These are phyloP conservation scores for Mortierella sp. DNA, from an alignment of 371 early-diverging fungal species.

Conservation along the genomic window DNA sequence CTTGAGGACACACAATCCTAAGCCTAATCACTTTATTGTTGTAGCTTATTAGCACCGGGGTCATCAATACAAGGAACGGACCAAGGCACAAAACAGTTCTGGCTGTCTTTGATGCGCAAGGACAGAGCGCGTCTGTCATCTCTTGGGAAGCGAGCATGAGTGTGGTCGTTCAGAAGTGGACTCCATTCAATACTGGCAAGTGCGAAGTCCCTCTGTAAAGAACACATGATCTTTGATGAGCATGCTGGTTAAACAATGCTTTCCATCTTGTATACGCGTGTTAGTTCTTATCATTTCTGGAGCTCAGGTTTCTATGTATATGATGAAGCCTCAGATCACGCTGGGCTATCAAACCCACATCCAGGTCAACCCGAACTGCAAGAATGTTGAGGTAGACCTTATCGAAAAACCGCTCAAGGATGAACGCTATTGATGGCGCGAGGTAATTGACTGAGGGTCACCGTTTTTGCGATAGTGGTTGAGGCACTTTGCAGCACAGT, in stretches of 20 bases:
- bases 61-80: slow-evolving; percentile 33
- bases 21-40: no score
- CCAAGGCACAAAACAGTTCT: slow-evolving; percentile 16
- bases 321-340: slow-evolving; percentile 29
- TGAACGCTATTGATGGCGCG: not conserved
- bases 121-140: slow-evolving; percentile 25
- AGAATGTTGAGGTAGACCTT: slow-evolving; percentile 51
- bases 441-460: not conserved
- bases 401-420: no score
- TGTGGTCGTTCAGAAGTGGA: slow-evolving; percentile 20
- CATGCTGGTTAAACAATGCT: no score
- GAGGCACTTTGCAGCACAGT: slow-evolving; percentile 29
- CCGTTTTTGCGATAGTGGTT: slow-evolving; percentile 32
- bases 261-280: not conserved
- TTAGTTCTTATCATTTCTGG: slow-evolving; percentile 38
- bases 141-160: slow-evolving; percentile 42
- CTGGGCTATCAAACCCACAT: slow-evolving; percentile 38
- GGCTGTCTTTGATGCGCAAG: slow-evolving; percentile 38
- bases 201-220: not conserved
- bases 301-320: slow-evolving; percentile 30
- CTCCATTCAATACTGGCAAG: slow-evolving; percentile 23
- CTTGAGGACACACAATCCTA: no score
- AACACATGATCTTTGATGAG: not conserved
- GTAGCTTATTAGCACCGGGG: slow-evolving; percentile 17
- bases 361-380: slow-evolving; percentile 47